Percentiles rank a stretch among this genome's conserved stretches.
phyloP scores from a whole-genome alignment of 345 rosid genomes.

The Bruguiera sexangula region DNA sequence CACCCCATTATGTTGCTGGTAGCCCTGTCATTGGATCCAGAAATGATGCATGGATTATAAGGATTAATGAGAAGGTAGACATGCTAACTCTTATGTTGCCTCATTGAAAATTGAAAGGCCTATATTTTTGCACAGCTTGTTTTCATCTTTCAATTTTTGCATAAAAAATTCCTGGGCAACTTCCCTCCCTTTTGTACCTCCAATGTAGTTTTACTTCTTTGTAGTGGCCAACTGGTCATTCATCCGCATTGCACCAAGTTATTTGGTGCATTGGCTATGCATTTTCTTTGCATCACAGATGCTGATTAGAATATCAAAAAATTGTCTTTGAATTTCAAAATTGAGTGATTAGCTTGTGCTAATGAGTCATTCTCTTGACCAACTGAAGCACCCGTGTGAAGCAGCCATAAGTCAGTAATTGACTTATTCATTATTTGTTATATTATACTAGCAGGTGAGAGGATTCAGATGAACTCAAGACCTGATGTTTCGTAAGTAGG shows the following conservation, averaged over 20 bases:
- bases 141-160: neutral
- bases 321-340: too few species aligned
- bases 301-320: too few species aligned
- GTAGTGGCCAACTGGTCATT: neutral
- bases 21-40: slow-evolving; percentile 59
- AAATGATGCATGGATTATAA: slow-evolving; percentile 49
- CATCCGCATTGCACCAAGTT: neutral
- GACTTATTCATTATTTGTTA: neutral
- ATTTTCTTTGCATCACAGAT: too few species aligned
- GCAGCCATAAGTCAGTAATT: too few species aligned
- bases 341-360: too few species aligned
- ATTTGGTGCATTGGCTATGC: too few species aligned
- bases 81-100: slow-evolving; percentile 3
- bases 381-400: too few species aligned
- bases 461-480: slow-evolving; percentile 1
- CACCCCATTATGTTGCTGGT: slow-evolving; percentile 54
- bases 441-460: slow-evolving; percentile 21
- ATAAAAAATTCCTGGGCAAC: too few species aligned
- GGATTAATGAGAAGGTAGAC: slow-evolving; percentile 52
- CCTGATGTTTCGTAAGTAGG: neutral
- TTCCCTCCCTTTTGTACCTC: too few species aligned
- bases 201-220: too few species aligned
- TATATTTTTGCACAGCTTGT: neutral
- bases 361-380: too few species aligned
- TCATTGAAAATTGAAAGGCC: neutral